Evolutionary conservation across 306 rosid species (phyloP).

Genomic region (Gleditsia sinensis): DNA sequence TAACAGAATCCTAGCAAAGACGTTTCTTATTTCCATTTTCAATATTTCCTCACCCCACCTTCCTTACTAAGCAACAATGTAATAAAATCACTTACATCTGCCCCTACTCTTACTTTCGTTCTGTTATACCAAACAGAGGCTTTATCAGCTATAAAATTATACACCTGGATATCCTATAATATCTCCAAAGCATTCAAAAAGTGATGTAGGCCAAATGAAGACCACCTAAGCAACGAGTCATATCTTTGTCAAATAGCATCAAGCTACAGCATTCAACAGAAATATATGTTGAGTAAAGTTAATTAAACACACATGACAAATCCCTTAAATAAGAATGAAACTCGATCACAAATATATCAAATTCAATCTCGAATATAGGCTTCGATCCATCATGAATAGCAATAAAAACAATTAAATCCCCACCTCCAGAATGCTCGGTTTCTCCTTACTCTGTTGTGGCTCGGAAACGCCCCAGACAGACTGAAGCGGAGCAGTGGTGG

Average conservation of each 20-base stretch:
- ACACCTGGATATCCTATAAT: background rate
- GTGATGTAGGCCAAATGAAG: background rate
- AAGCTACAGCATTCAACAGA: background rate
- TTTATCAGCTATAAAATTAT: background rate
- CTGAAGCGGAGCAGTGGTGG: conserved; percentile 76
- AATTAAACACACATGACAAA: background rate
- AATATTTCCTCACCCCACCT: background rate
- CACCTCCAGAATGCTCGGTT: conserved; percentile 59
- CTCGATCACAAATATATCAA: background rate
- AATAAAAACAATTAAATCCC: background rate
- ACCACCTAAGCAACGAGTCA: background rate
- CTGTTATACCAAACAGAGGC: background rate
- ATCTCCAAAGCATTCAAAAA: background rate
- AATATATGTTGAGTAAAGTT: background rate
- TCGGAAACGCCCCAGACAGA: conserved; percentile 65
- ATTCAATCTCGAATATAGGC: background rate
- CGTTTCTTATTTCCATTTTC: background rate
- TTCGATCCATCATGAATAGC: background rate
- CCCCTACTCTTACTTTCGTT: background rate
- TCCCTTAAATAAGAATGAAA: conserved; percentile 5
- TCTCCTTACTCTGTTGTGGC: conserved; percentile 52
- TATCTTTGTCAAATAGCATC: background rate
- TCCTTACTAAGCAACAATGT: background rate
- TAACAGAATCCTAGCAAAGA: background rate
- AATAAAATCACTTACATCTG: background rate